Evolutionary conservation across 2,329 filamentous ascomycete species (phyloP), one percentile per base, ranked within the genome.

Genomic region (Trichoderma atroviride): DNA sequence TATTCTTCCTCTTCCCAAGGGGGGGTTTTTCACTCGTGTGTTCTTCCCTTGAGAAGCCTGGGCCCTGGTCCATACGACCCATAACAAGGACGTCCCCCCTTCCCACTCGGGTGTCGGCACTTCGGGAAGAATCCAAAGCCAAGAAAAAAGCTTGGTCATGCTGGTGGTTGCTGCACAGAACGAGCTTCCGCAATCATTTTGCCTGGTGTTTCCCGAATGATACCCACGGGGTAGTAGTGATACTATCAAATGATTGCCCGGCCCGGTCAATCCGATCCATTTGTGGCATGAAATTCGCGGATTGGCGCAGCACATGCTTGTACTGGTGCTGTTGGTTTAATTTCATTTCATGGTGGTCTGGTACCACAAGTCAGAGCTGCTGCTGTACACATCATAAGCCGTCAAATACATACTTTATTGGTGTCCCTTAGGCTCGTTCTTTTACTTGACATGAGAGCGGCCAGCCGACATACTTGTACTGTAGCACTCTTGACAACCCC

Each of bases 81-180:
- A 13, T 11, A 22, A 50, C 43, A n/a, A 22, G 43, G 43, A 50
- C 22, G n/a, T 11, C 19, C 19, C 43, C 43, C 43, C 43, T n/a
- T 10, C 40, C 19, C 40, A n/a, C 40, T n/a, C 43, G 43, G 43
- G 10, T 50, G 19, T 47, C 43, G 43, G 43, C n/a, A 50, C n/a
- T 2, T 50, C n/a, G 47, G 47, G 24, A 22, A 37, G n/a, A 58
- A 24, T 27, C 10, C 1, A 14, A 19, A 60, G 59, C 59, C 59
- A 61, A 61, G 59, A 24, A 50, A 43, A 61, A 61, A 61, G 59
- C 59, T 61, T 61, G 59, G 59, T 50, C 31, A n/a, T 61, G 59
- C 10, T n/a, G 19, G 19, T 50, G 47, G 33, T 29, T 22, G 59
- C 59, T n/a, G 16, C 22, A 59, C 43, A 40, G 24, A 11, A 16